Conservation (phyloP, 2,329 filamentous ascomycete genomes). For the Colletotrichum camelliae region DNA sequence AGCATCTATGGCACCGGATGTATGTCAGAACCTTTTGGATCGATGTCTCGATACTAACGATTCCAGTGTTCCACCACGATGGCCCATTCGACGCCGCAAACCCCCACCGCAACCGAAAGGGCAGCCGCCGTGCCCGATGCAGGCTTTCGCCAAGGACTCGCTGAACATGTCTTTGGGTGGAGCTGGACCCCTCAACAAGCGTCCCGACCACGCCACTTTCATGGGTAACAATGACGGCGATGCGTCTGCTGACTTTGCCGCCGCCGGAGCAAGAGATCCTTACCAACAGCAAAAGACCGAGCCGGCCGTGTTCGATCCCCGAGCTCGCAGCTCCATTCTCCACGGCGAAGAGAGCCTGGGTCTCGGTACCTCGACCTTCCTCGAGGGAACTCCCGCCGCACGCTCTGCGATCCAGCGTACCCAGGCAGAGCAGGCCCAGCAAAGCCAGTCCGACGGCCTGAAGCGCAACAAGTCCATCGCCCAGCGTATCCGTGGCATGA, state of each 20-base stretch:
- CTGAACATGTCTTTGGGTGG: slow-evolving; percentile 92
- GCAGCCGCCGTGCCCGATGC: slow-evolving; percentile 89
- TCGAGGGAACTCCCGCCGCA: slow-evolving; percentile 91
- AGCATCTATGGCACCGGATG: slow-evolving; percentile 93
- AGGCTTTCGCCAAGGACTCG: slow-evolving; percentile 92
- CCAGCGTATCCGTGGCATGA: slow-evolving; percentile 87
- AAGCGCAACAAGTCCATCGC: slow-evolving; percentile 94
- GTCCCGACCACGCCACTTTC: slow-evolving; percentile 86
- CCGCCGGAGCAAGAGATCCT: slow-evolving; percentile 30
- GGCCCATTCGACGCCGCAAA: slow-evolving; percentile 97
- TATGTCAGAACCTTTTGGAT: slow-evolving; percentile 52
- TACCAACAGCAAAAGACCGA: slow-evolving; percentile 32
- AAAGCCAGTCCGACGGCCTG: slow-evolving; percentile 61
- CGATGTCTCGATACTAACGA: background rate
- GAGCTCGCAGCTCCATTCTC: slow-evolving; percentile 70
- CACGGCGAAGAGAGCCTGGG: slow-evolving; percentile 86
- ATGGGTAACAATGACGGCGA: slow-evolving; percentile 83
- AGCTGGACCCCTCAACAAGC: slow-evolving; percentile 80
- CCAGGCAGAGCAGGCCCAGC: slow-evolving; percentile 71
- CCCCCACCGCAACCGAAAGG: slow-evolving; percentile 88
- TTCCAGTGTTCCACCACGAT: slow-evolving; percentile 91
- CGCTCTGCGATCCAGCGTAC: slow-evolving; percentile 78
- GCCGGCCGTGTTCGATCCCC: slow-evolving; percentile 70
- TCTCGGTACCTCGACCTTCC: slow-evolving; percentile 91
- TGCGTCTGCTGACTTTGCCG: slow-evolving; percentile 81